phyloP scores from a whole-genome alignment of 208 protist genomes.

The Porcisia deanei region DNA sequence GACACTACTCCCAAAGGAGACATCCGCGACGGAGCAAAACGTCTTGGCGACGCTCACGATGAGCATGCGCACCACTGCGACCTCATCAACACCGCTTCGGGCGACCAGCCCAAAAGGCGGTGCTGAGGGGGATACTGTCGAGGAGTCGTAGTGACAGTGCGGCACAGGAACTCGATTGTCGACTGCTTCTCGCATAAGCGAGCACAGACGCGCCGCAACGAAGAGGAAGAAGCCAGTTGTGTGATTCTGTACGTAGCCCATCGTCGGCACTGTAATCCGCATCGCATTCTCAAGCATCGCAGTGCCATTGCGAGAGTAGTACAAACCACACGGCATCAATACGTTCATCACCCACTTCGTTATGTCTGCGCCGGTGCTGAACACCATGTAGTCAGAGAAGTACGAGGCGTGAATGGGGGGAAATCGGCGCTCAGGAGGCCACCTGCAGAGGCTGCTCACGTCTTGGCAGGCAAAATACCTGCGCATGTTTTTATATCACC shows the following conservation, averaged over 20 bases:
- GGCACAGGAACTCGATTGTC: neutral
- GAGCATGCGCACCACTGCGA: conserved; percentile 40
- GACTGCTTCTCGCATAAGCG: conserved; percentile 4
- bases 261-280: neutral
- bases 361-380: conserved; percentile 52
- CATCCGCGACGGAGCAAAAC: conserved; percentile 19
- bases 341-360: conserved; percentile 21
- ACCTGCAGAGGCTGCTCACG: conserved; percentile 20
- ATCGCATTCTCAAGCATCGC: conserved; percentile 16
- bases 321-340: conserved; percentile 34
- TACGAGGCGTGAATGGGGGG: conserved; percentile 49
- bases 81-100: conserved; percentile 27
- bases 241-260: conserved; percentile 18
- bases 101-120: conserved; percentile 34
- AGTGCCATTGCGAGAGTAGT: conserved; percentile 26
- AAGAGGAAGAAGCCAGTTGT: conserved; percentile 37
- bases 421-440: conserved; percentile 3
- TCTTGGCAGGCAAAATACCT: conserved; percentile 32
- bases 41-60: conserved; percentile 4
- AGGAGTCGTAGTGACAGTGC: conserved; percentile 20
- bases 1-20: conserved; percentile 14
- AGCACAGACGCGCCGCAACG: conserved; percentile 24
- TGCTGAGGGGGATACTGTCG: conserved; percentile 1
- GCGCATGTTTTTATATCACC: conserved; percentile 7
- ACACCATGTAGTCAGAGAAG: conserved; percentile 67